A percentile compares a stretch with the other conserved stretches of the same genome.
phyloP scores from a whole-genome alignment of 2,329 filamentous ascomycete genomes.

The Exserohilum turcica region DNA sequence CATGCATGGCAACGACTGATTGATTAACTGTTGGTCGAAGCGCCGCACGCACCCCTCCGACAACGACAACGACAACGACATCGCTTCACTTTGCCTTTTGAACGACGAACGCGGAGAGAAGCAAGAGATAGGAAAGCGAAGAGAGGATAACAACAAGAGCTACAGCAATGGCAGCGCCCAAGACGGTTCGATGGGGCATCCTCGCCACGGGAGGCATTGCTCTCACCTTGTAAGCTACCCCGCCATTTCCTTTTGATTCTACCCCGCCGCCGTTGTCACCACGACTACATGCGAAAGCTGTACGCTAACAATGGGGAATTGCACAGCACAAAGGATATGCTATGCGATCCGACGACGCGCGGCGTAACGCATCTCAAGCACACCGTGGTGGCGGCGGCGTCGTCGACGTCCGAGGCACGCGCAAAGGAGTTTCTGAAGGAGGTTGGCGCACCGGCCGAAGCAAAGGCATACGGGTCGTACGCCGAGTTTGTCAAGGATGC shows the following conservation, averaged over 20 bases:
- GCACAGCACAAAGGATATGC: slow-evolving; percentile 70
- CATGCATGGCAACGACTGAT: too few species aligned
- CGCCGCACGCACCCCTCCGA: too few species aligned
- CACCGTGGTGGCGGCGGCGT: slow-evolving; percentile 78
- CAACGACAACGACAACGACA: too few species aligned
- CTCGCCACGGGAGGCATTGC: slow-evolving; percentile 57
- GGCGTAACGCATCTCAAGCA: slow-evolving; percentile 75
- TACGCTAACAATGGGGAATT: slow-evolving; percentile 8
- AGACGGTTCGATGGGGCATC: slow-evolving; percentile 53
- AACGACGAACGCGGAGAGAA: too few species aligned
- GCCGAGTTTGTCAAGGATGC: slow-evolving; percentile 78
- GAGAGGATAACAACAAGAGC: too few species aligned
- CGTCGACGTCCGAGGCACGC: slow-evolving; percentile 71
- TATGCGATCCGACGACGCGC: slow-evolving; percentile 72
- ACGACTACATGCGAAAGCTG: slow-evolving; percentile 14
- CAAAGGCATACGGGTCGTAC: slow-evolving; percentile 80
- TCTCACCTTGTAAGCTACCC: slow-evolving; percentile 46
- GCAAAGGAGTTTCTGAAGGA: slow-evolving; percentile 75
- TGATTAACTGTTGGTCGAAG: too few species aligned
- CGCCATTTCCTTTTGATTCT: background rate
- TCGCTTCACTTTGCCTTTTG: too few species aligned
- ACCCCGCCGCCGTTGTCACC: slow-evolving; percentile 31
- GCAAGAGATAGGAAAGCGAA: too few species aligned
- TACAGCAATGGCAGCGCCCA: slow-evolving; percentile 42
- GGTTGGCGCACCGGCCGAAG: slow-evolving; percentile 69